Evolutionary conservation across 352 stramenopile genomes (phyloP), one percentile per base, ranked within the genome.

Genomic region (Thraustochytrium striatum): DNA sequence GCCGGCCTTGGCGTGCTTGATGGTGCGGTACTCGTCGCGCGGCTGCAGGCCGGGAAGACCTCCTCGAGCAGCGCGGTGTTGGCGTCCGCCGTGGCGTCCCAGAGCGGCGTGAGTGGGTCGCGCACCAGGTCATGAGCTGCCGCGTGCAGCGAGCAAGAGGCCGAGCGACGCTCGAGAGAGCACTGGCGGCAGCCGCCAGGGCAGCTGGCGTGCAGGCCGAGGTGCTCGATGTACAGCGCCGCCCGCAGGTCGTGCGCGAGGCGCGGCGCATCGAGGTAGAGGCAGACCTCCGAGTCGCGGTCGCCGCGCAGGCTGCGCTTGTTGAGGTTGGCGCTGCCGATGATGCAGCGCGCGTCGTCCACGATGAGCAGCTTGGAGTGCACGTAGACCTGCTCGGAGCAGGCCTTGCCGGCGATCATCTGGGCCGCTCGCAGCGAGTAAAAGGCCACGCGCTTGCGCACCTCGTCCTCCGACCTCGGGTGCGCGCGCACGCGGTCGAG

Each of bases 241-340:
- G 61, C 21, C 9, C 65, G 65, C 65, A 75, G 52, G 44, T 16
- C 16, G 2, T 50, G 44, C 11, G 52, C 65, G 61, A 75, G 61
- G 30, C 1, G 8, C n/a, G 65, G 30, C 39, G 65, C 52, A 30
- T 75, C 28, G 21, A 75, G 16, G 19, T 61, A 39, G 16, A 61
- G 41, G 30, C 41, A 30, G 16, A 89, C 82, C 61, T 90, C 86
- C 55, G 83, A 85, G 81, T 90, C 86, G 35, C 92, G 91, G 55
- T 95, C 89, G 52, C 93, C 93, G 57, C 91, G 91, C 88, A 97
- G 93, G 79, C 91, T 96, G 9, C 93, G 90, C 79, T 98, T 92
- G 62, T 98, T 98, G 69, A 98, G 97, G 85, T 98, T 98, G 9
- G 92, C 93, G 68, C 89, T 95, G 28, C 93, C 93, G 57, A 97